These are phyloP conservation scores for Phaeoacremonium minimum DNA, from an alignment of 2,329 filamentous ascomycete species.

Conservation along the genomic window DNA sequence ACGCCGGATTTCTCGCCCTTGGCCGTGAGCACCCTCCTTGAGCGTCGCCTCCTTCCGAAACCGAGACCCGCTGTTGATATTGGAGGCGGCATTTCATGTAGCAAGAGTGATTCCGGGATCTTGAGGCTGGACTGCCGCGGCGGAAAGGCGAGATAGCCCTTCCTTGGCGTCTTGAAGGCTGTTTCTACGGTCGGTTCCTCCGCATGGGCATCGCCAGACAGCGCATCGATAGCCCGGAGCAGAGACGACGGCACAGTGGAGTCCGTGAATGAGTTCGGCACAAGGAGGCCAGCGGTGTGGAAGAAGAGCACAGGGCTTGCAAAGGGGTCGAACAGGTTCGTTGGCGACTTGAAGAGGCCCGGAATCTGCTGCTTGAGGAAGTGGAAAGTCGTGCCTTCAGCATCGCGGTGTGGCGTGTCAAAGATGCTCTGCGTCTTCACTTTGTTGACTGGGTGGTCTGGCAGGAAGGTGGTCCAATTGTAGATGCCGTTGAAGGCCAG, in stretches of 20 bases:
- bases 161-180: conserved; percentile 26
- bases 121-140: conserved; percentile 39
- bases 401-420: conserved; percentile 9
- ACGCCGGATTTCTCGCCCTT: conserved; percentile 13
- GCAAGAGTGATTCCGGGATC: conserved; percentile 43
- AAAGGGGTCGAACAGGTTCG: conserved; percentile 54
- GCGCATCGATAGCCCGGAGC: conserved; percentile 8
- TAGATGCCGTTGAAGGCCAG: conserved; percentile 57
- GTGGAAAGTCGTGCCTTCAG: conserved; percentile 28
- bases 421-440: conserved; percentile 6
- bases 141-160: conserved; percentile 42
- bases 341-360: conserved; percentile 42
- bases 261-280: conserved; percentile 36
- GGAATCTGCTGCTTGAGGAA: conserved; percentile 28
- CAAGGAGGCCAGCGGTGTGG: conserved; percentile 41
- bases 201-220: conserved; percentile 2
- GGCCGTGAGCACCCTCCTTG: conserved; percentile 8
- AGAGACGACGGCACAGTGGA: conserved; percentile 2
- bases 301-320: conserved; percentile 56
- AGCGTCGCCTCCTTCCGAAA: conserved; percentile 12
- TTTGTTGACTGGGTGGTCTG: conserved; percentile 42
- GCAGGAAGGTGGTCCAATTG: conserved; percentile 59
- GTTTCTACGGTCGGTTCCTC: conserved; percentile 4
- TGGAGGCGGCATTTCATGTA: conserved; percentile 33
- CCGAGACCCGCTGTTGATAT: conserved; percentile 8